These are phyloP conservation scores for Uromyces viciae-fabae DNA, from an alignment of 1,284 basidiomycete genomes.

Conservation along the genomic window DNA sequence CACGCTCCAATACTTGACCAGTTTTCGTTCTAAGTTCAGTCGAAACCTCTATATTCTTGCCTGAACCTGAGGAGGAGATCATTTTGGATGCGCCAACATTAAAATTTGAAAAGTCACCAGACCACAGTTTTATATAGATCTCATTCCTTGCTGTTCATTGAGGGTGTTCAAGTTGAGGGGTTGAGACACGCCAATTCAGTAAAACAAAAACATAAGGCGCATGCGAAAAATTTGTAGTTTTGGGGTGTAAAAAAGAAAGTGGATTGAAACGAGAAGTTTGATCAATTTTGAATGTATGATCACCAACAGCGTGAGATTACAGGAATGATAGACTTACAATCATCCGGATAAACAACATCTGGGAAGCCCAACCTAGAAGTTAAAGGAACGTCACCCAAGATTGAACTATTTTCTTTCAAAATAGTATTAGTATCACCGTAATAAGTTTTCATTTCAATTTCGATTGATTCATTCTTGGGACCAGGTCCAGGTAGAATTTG, in stretches of 20 bases:
- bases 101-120: constrained; percentile 43
- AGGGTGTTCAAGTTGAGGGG: background rate
- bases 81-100: constrained; percentile 44
- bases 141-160: constrained; percentile 37
- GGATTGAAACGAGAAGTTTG: no score
- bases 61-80: constrained; percentile 30
- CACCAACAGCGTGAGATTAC: background rate
- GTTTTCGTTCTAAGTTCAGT: constrained; percentile 77
- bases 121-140: constrained; percentile 45
- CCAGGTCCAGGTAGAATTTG: constrained; percentile 61
- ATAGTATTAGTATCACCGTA: constrained; percentile 73
- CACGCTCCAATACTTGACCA: constrained; percentile 69
- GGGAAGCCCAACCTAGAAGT: constrained; percentile 91
- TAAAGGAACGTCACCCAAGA: constrained; percentile 75
- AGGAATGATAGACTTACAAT: constrained; percentile 71
- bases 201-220: background rate
- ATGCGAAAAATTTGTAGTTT: no score
- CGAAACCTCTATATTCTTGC: constrained; percentile 75
- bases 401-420: constrained; percentile 75
- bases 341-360: constrained; percentile 90
- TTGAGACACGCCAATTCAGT: background rate
- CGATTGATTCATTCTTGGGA: constrained; percentile 55
- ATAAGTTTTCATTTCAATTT: constrained; percentile 58
- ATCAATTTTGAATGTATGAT: background rate
- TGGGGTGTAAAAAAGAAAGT: no score